Evolutionary conservation across 768 basidiomycete genomes (phyloP).

Genomic region (Trametes cinnabarina): DNA sequence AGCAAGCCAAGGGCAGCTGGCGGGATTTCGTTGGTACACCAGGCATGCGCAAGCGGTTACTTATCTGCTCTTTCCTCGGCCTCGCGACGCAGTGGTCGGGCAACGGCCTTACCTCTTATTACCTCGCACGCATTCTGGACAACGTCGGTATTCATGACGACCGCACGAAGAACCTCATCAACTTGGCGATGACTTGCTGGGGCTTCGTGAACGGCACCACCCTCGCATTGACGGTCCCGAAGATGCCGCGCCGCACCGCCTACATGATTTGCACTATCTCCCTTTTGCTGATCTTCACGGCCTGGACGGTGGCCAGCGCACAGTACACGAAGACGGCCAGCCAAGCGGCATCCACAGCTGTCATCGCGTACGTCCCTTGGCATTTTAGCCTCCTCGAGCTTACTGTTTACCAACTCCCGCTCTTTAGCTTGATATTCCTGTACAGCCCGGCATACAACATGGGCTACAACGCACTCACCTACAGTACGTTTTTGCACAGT

Average conservation of each 20-base stretch:
- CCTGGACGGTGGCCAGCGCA: conserved; percentile 56
- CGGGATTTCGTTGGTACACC: conserved; percentile 41
- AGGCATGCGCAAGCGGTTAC: conserved; percentile 52
- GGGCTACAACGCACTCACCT: conserved; percentile 56
- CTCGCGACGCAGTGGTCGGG: conserved; percentile 65
- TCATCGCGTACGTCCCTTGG: conserved; percentile 47
- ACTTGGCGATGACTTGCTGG: conserved; percentile 54
- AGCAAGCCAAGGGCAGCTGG: conserved; percentile 48
- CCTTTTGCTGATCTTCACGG: conserved; percentile 46
- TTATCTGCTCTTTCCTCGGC: conserved; percentile 50
- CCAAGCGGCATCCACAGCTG: conserved; percentile 46
- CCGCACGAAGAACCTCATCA: conserved; percentile 54
- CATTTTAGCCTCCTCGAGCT: background rate
- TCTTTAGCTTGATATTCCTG: conserved; percentile 48
- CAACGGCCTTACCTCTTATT: conserved; percentile 59
- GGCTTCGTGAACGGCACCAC: conserved; percentile 51
- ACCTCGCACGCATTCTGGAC: conserved; percentile 53
- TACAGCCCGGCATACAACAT: conserved; percentile 57
- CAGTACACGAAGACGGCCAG: conserved; percentile 41
- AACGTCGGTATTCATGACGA: conserved; percentile 51
- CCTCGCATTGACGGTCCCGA: conserved; percentile 47
- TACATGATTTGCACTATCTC: conserved; percentile 51
- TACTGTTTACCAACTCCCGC: background rate
- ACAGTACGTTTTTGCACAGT: conserved; percentile 45
- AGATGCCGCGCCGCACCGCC: conserved; percentile 46